Evolutionary conservation across 2,329 filamentous ascomycete species (phyloP), one percentile per base, ranked within the genome.

Genomic region (Trichoderma koningiopsis): DNA sequence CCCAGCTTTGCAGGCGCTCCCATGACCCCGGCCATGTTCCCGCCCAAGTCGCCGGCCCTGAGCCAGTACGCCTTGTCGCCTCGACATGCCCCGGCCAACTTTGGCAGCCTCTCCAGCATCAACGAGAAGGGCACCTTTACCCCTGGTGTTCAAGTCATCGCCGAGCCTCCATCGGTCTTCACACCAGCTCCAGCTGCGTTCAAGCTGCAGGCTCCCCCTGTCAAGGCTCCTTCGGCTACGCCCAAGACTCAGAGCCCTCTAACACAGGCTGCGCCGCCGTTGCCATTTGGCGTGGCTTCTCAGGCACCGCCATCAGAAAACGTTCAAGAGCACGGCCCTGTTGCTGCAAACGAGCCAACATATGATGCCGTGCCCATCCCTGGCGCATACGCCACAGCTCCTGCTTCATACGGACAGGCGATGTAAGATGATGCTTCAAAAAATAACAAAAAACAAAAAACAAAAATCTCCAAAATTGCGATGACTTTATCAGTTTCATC

Each of bases 301-400:
- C 33, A 59, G 56, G 33, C 10, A 62, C 11, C 66, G 43, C 78
- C 79, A 14, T 76, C 79, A 61, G 83, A 85, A 74, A 83, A 83
- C 65, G 75, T 85, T 70, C 86, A 90, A 73, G 84, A 89, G 61
- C 92, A 93, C 73, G 89, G 89, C 22, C 87, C 86, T 13, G 86
- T 89, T 31, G 91, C 92, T 11, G 89, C 92, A 0, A 92, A 94
- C 59, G 95, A 97, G 85, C 88, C 91, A 74, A 88, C 89, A 60
- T 97, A 97, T 79, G 94, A 90, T 14, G 83, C 91, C 27, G 95
- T 97, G 37, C 93, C 94, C 0, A 97, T 97, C 70, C 95, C 95
- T 0, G 92, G 92, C 6, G 92, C 94, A 0, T 97, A 97, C 77
- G 83, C 86, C 7, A 86, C 85, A 59, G 83, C 83, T 69, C 83